Evolutionary conservation across 176 grass and related monocot species (phyloP).

Genomic region (Oryza glumipatula): DNA sequence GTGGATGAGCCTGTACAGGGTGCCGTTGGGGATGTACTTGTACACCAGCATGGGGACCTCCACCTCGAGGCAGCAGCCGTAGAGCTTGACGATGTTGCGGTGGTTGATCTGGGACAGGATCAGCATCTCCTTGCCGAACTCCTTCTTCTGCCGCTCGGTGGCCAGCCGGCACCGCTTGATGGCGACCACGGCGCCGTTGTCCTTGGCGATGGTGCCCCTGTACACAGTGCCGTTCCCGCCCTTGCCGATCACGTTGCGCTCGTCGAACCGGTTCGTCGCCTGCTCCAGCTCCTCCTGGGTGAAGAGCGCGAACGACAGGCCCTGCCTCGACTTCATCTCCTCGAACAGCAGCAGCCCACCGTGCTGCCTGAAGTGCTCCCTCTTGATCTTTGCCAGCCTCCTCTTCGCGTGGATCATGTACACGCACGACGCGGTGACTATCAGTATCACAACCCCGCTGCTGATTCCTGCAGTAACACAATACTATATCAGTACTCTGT

Average conservation of each 20-base stretch:
- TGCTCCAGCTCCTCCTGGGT: conserved; percentile 65
- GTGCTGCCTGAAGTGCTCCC: conserved; percentile 66
- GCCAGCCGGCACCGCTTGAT: conserved; percentile 57
- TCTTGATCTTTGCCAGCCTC: conserved; percentile 48
- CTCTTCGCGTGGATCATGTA: conserved; percentile 56
- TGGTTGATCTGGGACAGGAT: conserved; percentile 84
- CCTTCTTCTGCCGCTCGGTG: conserved; percentile 70
- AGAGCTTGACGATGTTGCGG: conserved; percentile 59
- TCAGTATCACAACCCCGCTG: conserved; percentile 32
- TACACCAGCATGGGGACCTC: conserved; percentile 74
- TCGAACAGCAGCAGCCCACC: conserved; percentile 61
- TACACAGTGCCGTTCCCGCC: conserved; percentile 83
- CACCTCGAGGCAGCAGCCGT: conserved; percentile 71
- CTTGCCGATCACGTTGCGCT: conserved; percentile 55
- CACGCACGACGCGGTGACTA: conserved; percentile 3
- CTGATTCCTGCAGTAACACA: conserved; percentile 43
- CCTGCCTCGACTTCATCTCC: conserved; percentile 68
- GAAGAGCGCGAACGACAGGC: conserved; percentile 63
- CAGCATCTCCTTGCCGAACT: conserved; percentile 81
- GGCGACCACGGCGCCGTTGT: conserved; percentile 35
- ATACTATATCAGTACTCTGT: neutral
- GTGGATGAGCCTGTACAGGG: conserved; percentile 47
- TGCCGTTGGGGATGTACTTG: conserved; percentile 60
- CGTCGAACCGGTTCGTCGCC: conserved; percentile 61
- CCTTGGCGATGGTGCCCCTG: conserved; percentile 49